These are phyloP conservation scores for Margaritispora aquatica DNA, from an alignment of 495 filamentous ascomycete species.

Conservation along the genomic window DNA sequence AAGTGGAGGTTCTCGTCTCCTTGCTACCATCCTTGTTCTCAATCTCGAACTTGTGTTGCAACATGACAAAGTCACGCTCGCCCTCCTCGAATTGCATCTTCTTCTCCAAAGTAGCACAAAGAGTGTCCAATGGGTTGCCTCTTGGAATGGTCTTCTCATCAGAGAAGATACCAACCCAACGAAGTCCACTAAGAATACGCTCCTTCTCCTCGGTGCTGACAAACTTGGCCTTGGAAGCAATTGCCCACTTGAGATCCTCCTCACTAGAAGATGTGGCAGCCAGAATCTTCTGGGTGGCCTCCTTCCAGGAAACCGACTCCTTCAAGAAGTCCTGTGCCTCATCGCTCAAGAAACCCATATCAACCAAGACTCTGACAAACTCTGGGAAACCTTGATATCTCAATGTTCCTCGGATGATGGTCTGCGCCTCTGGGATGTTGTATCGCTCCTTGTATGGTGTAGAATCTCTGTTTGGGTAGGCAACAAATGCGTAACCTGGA, in stretches of 20 bases:
- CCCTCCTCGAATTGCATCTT: conserved; percentile 85
- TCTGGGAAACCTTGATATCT: conserved; percentile 84
- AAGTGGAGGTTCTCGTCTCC: conserved; percentile 74
- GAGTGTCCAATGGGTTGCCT: conserved; percentile 79
- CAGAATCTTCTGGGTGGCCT: conserved; percentile 69
- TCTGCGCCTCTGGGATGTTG: conserved; percentile 80
- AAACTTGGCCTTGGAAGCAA: conserved; percentile 72
- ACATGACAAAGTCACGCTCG: conserved; percentile 65
- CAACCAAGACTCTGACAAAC: conserved; percentile 79
- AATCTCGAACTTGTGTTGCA: conserved; percentile 88
- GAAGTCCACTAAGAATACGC: conserved; percentile 68
- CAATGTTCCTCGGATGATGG: conserved; percentile 67
- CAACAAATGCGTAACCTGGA: conserved; percentile 76
- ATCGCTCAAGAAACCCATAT: conserved; percentile 76
- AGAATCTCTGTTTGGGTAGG: conserved; percentile 87
- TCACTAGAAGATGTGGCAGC: conserved; percentile 54
- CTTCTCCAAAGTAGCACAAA: conserved; percentile 83
- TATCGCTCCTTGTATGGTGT: conserved; percentile 82
- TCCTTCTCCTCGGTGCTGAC: conserved; percentile 62
- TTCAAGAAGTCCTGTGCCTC: conserved; percentile 55
- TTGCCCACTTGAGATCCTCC: conserved; percentile 62
- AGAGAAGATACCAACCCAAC: conserved; percentile 86
- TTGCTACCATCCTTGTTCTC: conserved; percentile 64
- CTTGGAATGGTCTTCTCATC: conserved; percentile 63
- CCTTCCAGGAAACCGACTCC: conserved; percentile 65